phyloP scores from a whole-genome alignment of 495 filamentous ascomycete species.

The Schizothecium vesticola region DNA sequence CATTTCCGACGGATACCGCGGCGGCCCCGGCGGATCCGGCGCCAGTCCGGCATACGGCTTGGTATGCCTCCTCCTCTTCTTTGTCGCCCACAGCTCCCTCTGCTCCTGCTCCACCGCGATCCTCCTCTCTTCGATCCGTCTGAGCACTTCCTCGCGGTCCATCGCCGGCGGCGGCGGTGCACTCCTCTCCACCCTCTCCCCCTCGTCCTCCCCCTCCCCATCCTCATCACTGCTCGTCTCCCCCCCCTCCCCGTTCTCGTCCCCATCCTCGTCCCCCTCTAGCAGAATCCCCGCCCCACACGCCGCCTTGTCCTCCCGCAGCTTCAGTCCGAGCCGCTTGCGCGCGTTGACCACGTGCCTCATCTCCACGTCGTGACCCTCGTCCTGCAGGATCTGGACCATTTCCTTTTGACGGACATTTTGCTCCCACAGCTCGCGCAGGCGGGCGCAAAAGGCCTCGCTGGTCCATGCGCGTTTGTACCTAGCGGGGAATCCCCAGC shows the following conservation, averaged over 20 bases:
- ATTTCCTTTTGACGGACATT: conserved; percentile 68
- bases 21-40: conserved; percentile 67
- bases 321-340: conserved; percentile 56
- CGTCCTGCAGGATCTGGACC: conserved; percentile 57
- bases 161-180: conserved; percentile 1
- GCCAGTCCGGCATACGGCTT: conserved; percentile 66
- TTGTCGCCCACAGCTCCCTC: conserved; percentile 55
- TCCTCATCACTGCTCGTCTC: not conserved
- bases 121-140: conserved; percentile 52
- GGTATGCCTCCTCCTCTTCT: conserved; percentile 69
- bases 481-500: conserved; percentile 74
- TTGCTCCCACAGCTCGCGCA: conserved; percentile 70
- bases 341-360: conserved; percentile 63
- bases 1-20: conserved; percentile 75
- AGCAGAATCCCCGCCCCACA: conserved; percentile 12
- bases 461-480: conserved; percentile 66
- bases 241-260: conserved; percentile 29
- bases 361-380: conserved; percentile 67
- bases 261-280: not conserved
- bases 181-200: not conserved
- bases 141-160: conserved; percentile 39
- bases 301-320: conserved; percentile 56
- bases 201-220: conserved; percentile 25
- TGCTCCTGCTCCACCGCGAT: conserved; percentile 57
- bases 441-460: conserved; percentile 55